Percentiles rank a stretch among this genome's conserved stretches.
phyloP scores from a whole-genome alignment of 2,329 filamentous ascomycete genomes.

The Chaetomium olivaceum region DNA sequence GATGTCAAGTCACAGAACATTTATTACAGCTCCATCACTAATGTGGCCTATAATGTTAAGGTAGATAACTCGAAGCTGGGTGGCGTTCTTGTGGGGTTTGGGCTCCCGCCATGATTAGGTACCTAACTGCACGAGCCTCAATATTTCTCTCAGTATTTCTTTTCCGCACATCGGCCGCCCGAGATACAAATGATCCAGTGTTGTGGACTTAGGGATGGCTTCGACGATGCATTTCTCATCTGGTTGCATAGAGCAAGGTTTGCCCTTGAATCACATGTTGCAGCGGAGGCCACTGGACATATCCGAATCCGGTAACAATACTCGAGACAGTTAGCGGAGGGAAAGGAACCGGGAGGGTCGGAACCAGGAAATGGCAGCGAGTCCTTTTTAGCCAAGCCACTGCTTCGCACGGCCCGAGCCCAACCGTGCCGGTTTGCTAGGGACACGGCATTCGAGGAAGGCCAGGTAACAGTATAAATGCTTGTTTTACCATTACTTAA shows the following conservation, averaged over 20 bases:
- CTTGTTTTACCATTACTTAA: background rate
- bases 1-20: no score
- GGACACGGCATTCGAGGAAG: background rate
- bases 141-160: no score
- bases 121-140: no score
- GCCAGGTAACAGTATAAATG: background rate
- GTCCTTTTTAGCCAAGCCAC: background rate
- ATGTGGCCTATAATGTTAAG: no score
- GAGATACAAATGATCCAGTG: no score
- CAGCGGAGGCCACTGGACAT: background rate
- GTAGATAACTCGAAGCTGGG: no score
- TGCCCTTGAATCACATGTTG: background rate
- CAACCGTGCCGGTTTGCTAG: background rate
- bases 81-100: no score
- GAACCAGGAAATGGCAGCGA: background rate
- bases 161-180: no score
- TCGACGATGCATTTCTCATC: background rate
- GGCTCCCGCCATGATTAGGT: no score
- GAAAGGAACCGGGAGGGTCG: background rate
- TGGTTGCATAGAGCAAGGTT: background rate
- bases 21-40: no score
- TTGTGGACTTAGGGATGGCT: no score
- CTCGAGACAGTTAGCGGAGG: background rate
- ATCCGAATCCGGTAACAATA: background rate
- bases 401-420: background rate